A percentile compares a stretch with the other conserved stretches of the same genome.
Conservation (phyloP, 2,329 filamentous ascomycete species). For the Diaporthe longicolla region DNA sequence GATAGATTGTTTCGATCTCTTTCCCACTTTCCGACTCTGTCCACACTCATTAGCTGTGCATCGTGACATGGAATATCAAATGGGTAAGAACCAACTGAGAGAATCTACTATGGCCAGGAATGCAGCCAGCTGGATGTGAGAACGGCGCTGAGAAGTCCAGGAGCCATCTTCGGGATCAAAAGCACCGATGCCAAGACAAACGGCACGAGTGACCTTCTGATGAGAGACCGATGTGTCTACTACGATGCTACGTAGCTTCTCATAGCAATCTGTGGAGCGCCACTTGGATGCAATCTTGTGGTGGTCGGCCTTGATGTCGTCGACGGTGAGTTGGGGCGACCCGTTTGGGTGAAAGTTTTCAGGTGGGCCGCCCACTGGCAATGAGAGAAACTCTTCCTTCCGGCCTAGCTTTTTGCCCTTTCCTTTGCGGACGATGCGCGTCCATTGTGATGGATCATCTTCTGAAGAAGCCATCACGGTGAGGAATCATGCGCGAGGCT, state of each 20-base stretch:
- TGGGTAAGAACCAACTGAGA: conserved; percentile 53
- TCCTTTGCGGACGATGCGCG: conserved; percentile 36
- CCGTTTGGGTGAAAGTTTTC: conserved; percentile 40
- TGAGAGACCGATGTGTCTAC: conserved; percentile 44
- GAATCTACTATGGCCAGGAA: conserved; percentile 63
- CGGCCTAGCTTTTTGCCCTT: conserved; percentile 36
- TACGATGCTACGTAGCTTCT: conserved; percentile 54
- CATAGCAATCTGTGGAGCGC: conserved; percentile 48
- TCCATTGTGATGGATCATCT: conserved; percentile 38
- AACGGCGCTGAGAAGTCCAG: conserved; percentile 60
- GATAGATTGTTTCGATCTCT: conserved; percentile 63
- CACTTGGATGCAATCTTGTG: conserved; percentile 44
- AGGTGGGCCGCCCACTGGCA: conserved; percentile 30
- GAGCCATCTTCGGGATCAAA: conserved; percentile 66
- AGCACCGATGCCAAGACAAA: conserved; percentile 69
- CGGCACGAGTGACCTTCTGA: conserved; percentile 55
- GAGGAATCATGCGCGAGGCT: neutral
- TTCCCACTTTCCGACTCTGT: conserved; percentile 46
- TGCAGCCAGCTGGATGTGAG: conserved; percentile 67
- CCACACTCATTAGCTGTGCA: conserved; percentile 14
- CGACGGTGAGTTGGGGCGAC: conserved; percentile 26
- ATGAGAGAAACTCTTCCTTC: neutral
- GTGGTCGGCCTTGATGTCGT: conserved; percentile 47
- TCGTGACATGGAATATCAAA: too few relatives aligned
- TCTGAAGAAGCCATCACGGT: conserved; percentile 11